phyloP scores from a whole-genome alignment of 495 filamentous ascomycete species.

The Evernia prunastri region DNA sequence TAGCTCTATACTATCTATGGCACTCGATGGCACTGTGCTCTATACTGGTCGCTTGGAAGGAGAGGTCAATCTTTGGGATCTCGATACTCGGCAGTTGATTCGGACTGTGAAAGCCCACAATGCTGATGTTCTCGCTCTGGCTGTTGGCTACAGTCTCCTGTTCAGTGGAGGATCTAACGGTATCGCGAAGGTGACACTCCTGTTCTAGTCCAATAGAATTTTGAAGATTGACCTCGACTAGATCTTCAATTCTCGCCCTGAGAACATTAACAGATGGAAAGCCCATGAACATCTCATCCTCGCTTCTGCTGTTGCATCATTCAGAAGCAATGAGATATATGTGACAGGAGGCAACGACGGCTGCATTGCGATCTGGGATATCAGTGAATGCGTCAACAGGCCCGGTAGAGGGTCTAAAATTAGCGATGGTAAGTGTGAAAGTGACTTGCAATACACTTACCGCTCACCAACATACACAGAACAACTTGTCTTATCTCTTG shows the following conservation, averaged over 20 bases:
- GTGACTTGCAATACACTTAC: not conserved
- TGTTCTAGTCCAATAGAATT: conserved; percentile 14
- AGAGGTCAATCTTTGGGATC: conserved; percentile 93
- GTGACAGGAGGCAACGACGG: conserved; percentile 95
- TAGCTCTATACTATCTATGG: conserved; percentile 72
- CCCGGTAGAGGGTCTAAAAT: conserved; percentile 43
- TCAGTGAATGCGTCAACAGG: conserved; percentile 49
- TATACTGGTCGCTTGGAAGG: conserved; percentile 86
- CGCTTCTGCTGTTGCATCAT: conserved; percentile 68
- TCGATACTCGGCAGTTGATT: conserved; percentile 87
- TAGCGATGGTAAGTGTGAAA: conserved; percentile 48
- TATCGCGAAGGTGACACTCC: conserved; percentile 63
- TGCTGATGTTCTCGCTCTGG: conserved; percentile 78
- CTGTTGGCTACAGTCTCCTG: conserved; percentile 73
- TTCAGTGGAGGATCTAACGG: conserved; percentile 81
- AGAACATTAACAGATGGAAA: conserved; percentile 73
- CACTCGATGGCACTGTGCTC: conserved; percentile 78
- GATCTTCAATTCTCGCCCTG: conserved; percentile 84
- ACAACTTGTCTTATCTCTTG: conserved; percentile 74
- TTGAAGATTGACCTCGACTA: conserved; percentile 37
- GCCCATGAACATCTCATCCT: conserved; percentile 82
- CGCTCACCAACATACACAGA: conserved; percentile 38
- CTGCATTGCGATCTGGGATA: conserved; percentile 80
- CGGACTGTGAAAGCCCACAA: conserved; percentile 72
- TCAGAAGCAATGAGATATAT: conserved; percentile 64